Evolutionary conservation across 495 filamentous ascomycete species (phyloP), one percentile per base, ranked within the genome.

Genomic region (Niebla homalea): DNA sequence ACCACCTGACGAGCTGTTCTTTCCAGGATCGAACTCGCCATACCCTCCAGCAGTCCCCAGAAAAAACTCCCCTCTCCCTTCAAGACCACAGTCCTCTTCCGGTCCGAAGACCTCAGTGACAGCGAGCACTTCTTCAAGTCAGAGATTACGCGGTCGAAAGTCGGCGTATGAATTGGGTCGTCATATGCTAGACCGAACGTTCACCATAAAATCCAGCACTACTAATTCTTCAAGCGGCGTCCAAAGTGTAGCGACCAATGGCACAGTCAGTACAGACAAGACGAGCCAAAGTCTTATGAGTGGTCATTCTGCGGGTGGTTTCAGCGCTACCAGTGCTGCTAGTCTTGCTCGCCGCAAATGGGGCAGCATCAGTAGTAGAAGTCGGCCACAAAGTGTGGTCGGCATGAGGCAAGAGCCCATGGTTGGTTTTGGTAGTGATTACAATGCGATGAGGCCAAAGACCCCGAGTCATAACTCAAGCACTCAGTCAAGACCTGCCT

Each of bases 291-390:
- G 87, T 61, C 57, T 97, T 35, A 95, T 97, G 92, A 95, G 88
- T 63, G 92, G 89, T 7, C 69, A 75, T 26, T 96, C 90, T 40
- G 93, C 93, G 1, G 83, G 88, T 15, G 89, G 77, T 1, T 85
- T 96, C 62, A 95, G 89, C 62, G 86, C 90, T 36, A 97, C 93
- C 0, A 96, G 90, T 63, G 92, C 92, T 15, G 93, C 89, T 40
- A 94, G 89, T 64, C 77, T 89, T 26, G 89, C 87, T 21, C 75
- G 92, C 43, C 79, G 83, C 64, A 85, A 76, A 58, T 60, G 60
- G 54, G 60, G 62, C 21, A 69, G 63, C 46, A 63, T 64, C n/a
- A 62, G 60, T 11, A 49, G 61, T 11, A 49, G 61, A 45, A 67
- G 67, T 32, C 61, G 77, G 44, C 77, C 77, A 1, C 65, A 67